Evolutionary conservation across 129 eudicot genomes (phyloP).

Genomic region (Flaveria brownii): DNA sequence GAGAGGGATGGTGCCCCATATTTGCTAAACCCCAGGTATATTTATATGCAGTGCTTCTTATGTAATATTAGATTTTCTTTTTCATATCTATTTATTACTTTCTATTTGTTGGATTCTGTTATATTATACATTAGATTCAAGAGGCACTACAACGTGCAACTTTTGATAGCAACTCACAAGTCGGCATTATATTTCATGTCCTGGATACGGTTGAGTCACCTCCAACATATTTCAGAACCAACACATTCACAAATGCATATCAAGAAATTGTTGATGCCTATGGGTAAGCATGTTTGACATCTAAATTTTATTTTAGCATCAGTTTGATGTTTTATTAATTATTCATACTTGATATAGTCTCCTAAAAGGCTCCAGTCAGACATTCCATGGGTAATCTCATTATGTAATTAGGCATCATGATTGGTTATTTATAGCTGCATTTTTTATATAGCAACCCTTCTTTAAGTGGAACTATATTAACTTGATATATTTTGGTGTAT

Average conservation of each 20-base stretch:
- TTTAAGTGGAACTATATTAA: conserved; percentile 4
- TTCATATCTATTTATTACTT: conserved; percentile 9
- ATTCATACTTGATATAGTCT: neutral
- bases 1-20: conserved; percentile 99
- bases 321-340: conserved; percentile 5
- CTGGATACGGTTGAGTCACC: conserved; percentile 86
- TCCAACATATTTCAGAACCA: conserved; percentile 97
- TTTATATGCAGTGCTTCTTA: conserved; percentile 8
- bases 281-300: conserved; percentile 57
- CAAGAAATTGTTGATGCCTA: conserved; percentile 99
- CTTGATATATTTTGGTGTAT: neutral
- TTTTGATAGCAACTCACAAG: conserved; percentile 90
- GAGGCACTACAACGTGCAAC: conserved; percentile 96
- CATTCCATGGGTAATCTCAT: neutral
- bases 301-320: neutral
- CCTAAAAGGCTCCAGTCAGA: neutral
- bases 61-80: conserved; percentile 1
- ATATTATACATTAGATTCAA: conserved; percentile 59
- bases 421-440: neutral
- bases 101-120: conserved; percentile 15
- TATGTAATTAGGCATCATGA: neutral
- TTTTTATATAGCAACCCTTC: neutral
- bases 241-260: conserved; percentile 76
- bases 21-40: conserved; percentile 88
- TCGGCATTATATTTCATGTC: conserved; percentile 91